Conservation (phyloP, 2,329 filamentous ascomycete species). For the Aspergillus bombycis region DNA sequence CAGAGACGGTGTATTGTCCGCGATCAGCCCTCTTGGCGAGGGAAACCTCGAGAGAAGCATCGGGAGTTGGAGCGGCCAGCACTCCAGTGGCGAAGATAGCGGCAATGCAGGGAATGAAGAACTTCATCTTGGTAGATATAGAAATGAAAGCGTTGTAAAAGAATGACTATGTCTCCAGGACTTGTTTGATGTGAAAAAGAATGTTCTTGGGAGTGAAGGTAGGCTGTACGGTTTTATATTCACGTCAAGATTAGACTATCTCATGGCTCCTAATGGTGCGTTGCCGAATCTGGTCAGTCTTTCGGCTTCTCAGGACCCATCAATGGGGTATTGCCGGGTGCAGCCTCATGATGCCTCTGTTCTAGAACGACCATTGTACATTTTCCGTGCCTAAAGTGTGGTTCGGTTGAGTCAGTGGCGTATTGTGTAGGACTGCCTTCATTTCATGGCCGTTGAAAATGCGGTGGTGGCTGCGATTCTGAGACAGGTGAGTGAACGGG, state of each 20-base stretch:
- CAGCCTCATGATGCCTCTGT: neutral
- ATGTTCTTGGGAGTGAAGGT: neutral
- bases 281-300: neutral
- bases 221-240: neutral
- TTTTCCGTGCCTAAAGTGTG: neutral
- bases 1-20: neutral
- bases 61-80: slow-evolving; percentile 15
- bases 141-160: neutral
- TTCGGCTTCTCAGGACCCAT: no score
- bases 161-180: neutral
- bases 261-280: neutral
- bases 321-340: neutral
- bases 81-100: slow-evolving; percentile 1
- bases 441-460: neutral
- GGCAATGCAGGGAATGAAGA: neutral
- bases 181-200: neutral
- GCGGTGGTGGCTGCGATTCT: neutral
- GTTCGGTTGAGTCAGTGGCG: neutral
- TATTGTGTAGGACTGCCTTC: neutral
- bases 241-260: neutral
- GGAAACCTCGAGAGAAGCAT: slow-evolving; percentile 23
- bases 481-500: neutral
- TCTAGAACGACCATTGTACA: neutral
- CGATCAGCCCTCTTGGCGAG: neutral
- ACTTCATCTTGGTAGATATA: neutral